phyloP scores from a whole-genome alignment of 2,329 filamentous ascomycete species.

The Aureobasidium leucospermi region DNA sequence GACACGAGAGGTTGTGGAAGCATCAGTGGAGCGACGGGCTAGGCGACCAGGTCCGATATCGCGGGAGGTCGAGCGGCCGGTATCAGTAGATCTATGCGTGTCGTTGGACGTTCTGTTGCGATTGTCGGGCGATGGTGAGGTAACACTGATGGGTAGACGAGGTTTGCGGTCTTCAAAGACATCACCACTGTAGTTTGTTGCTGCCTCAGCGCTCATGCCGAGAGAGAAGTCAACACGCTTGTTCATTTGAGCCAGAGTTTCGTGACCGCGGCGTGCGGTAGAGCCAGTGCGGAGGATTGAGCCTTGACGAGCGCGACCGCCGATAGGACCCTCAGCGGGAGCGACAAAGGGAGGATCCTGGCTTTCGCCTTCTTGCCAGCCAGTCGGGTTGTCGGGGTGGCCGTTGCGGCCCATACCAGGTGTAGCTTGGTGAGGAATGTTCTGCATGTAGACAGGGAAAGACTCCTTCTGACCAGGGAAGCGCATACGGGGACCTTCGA shows the following conservation, averaged over 20 bases:
- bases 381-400: slow-evolving; percentile 38
- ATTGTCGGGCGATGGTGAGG: slow-evolving; percentile 26
- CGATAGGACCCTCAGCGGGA: slow-evolving; percentile 20
- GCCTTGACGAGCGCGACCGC: slow-evolving; percentile 15
- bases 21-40: slow-evolving; percentile 24
- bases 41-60: slow-evolving; percentile 23
- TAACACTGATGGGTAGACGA: slow-evolving; percentile 34
- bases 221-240: slow-evolving; percentile 65
- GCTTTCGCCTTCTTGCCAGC: slow-evolving; percentile 26
- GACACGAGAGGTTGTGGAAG: slow-evolving; percentile 29
- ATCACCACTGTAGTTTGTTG: slow-evolving; percentile 55
- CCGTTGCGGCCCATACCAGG: slow-evolving; percentile 36
- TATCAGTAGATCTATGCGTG: slow-evolving; percentile 19
- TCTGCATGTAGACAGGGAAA: slow-evolving; percentile 58
- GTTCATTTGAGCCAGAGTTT: slow-evolving; percentile 51
- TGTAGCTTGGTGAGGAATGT: slow-evolving; percentile 40
- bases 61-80: slow-evolving; percentile 22
- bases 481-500: slow-evolving; percentile 73
- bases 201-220: slow-evolving; percentile 54
- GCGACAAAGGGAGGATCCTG: slow-evolving; percentile 38
- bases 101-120: slow-evolving; percentile 20
- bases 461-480: slow-evolving; percentile 60
- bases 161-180: slow-evolving; percentile 51
- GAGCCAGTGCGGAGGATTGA: slow-evolving; percentile 12
- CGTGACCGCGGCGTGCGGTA: slow-evolving; percentile 21